Percentiles rank a stretch among this genome's conserved stretches.
Conservation (phyloP, 805 yeast species). For the Candida ortonii region DNA sequence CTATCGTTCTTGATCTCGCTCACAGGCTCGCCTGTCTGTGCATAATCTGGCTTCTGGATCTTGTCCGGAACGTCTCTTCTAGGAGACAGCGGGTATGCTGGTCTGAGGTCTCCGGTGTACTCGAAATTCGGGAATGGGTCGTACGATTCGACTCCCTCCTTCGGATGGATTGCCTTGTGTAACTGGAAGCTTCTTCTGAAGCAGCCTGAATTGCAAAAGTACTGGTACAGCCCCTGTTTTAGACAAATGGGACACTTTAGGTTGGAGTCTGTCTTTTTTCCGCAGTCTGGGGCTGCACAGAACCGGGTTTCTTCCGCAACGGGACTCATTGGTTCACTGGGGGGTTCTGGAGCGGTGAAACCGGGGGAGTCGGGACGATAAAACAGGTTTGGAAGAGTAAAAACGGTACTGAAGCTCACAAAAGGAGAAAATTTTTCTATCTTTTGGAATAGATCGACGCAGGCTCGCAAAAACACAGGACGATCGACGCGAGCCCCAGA, state of each 20-base stretch:
- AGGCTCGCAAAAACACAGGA: too few relatives aligned
- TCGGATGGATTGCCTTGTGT: constrained; percentile 75
- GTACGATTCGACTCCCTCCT: constrained; percentile 57
- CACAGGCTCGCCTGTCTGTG: constrained; percentile 72
- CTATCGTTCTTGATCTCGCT: constrained; percentile 74
- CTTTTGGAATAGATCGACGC: too few relatives aligned
- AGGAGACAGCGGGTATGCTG: constrained; percentile 78
- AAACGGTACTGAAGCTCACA: too few relatives aligned
- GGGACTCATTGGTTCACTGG: too few relatives aligned
- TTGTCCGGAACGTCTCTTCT: constrained; percentile 68
- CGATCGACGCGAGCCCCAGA: too few relatives aligned
- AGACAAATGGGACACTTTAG: constrained; percentile 92
- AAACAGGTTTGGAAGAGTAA: too few relatives aligned
- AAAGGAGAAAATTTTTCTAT: too few relatives aligned
- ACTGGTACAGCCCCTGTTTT: constrained; percentile 58
- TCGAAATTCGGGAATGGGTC: constrained; percentile 83
- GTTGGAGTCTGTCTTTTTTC: constrained; percentile 68
- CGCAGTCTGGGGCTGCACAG: constrained; percentile 84
- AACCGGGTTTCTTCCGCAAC: constrained; percentile 13
- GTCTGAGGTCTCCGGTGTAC: constrained; percentile 72
- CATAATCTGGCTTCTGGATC: constrained; percentile 80
- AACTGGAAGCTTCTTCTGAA: constrained; percentile 67
- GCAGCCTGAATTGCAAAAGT: constrained; percentile 82
- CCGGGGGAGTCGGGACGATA: too few relatives aligned
- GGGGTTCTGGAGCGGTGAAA: too few relatives aligned